phyloP scores from a whole-genome alignment of 345 rosid genomes.

The Mercurialis annua region DNA sequence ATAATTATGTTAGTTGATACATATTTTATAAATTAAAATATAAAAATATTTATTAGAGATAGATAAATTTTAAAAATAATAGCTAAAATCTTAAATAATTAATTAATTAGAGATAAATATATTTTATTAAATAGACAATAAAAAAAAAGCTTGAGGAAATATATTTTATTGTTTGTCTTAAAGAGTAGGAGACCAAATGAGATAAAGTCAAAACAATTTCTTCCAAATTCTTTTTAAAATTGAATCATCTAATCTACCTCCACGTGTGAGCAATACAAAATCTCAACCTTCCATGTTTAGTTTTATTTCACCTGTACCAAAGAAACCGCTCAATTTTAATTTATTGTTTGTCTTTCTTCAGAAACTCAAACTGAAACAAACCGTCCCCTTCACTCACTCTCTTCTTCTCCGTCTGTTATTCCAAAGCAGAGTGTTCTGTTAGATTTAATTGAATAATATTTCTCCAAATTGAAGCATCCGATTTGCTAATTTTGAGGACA shows the following conservation, averaged over 20 bases:
- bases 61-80: no score
- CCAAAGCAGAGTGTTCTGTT: conserved; percentile 22
- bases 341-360: conserved; percentile 4
- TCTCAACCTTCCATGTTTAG: not conserved
- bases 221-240: not conserved
- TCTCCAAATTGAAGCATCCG: conserved; percentile 2
- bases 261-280: conserved; percentile 35
- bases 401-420: conserved; percentile 19
- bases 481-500: not conserved
- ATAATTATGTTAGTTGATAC: no score
- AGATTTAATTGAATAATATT: not conserved
- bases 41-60: no score
- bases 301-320: not conserved
- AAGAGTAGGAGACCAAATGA: no score
- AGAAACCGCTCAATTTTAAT: conserved; percentile 13
- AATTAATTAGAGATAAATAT: no score
- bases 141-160: no score
- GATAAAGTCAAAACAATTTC: conserved; percentile 20
- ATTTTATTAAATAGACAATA: no score
- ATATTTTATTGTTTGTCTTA: no score
- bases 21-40: no score
- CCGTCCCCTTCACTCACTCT: not conserved
- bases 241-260: conserved; percentile 29
- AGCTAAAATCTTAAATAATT: no score
- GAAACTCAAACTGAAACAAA: conserved; percentile 11